phyloP scores from a whole-genome alignment of 2,329 filamentous ascomycete species.

The Epichloe aotearoae region DNA sequence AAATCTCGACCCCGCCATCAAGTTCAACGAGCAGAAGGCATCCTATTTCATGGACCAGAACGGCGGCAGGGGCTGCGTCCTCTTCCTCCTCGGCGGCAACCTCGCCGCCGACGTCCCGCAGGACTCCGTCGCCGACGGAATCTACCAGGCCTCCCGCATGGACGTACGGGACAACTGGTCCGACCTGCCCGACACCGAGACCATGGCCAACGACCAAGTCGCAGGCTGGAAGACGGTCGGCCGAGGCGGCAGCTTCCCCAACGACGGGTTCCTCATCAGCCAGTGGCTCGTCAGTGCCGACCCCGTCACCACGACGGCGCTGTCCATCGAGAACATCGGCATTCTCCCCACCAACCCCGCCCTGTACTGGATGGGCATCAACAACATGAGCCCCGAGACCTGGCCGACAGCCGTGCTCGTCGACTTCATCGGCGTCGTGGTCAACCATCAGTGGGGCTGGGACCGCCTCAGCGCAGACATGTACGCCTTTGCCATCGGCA shows the following conservation, averaged over 20 bases:
- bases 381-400: constrained; percentile 14
- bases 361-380: constrained; percentile 21
- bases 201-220: constrained; percentile 12
- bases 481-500: constrained; percentile 16
- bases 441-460: constrained; percentile 13
- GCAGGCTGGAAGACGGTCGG: constrained; percentile 11
- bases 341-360: constrained; percentile 20
- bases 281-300: constrained; percentile 20
- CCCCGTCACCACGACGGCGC: constrained; percentile 13
- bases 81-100: constrained; percentile 17
- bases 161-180: constrained; percentile 18
- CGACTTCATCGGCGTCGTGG: constrained; percentile 19
- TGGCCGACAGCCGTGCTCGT: constrained; percentile 20
- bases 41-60: constrained; percentile 20
- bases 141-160: constrained; percentile 16
- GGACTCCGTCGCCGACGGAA: constrained; percentile 16
- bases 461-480: constrained; percentile 18
- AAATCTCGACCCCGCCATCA: constrained; percentile 11
- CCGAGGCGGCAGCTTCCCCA: constrained; percentile 9
- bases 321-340: constrained; percentile 17
- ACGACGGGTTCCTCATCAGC: constrained; percentile 15
- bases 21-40: constrained; percentile 15
- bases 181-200: constrained; percentile 13
- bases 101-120: constrained; percentile 10
- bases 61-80: constrained; percentile 19